Evolutionary conservation across 2,329 filamentous ascomycete genomes (phyloP).

Genomic region (Aspergillus sp.): DNA sequence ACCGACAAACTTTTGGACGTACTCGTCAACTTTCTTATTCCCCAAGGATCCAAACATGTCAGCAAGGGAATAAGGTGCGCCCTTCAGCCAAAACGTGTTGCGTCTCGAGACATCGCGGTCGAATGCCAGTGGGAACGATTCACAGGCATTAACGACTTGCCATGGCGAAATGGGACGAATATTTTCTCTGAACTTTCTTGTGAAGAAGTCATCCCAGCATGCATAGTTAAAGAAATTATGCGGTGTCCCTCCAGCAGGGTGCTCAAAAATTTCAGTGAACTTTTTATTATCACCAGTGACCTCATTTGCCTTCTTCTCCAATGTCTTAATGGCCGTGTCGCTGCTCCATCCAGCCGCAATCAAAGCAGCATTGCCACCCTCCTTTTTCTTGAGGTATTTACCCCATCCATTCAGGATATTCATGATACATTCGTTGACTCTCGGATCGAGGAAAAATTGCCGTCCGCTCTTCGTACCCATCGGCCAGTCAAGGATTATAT

Average conservation of each 20-base stretch:
- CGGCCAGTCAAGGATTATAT: slow-evolving; percentile 51
- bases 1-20: slow-evolving; percentile 34
- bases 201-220: slow-evolving; percentile 66
- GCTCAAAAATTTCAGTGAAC: too few relatives aligned
- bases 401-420: slow-evolving; percentile 37
- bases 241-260: too few relatives aligned
- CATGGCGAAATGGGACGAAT: slow-evolving; percentile 47
- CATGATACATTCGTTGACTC: slow-evolving; percentile 45
- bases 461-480: slow-evolving; percentile 48
- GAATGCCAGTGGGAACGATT: slow-evolving; percentile 52
- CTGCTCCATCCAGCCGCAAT: neutral
- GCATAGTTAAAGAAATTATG: slow-evolving; percentile 48
- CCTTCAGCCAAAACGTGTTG: slow-evolving; percentile 62
- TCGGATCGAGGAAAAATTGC: slow-evolving; percentile 44
- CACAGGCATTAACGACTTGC: slow-evolving; percentile 57
- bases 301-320: too few relatives aligned
- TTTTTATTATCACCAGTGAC: too few relatives aligned
- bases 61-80: slow-evolving; percentile 58
- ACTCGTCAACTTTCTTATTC: slow-evolving; percentile 44
- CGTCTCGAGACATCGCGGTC: slow-evolving; percentile 46
- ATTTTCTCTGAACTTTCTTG: slow-evolving; percentile 46
- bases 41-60: slow-evolving; percentile 60
- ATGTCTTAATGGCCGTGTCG: neutral
- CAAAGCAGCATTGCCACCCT: neutral
- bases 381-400: neutral